A percentile compares a stretch with the other conserved stretches of the same genome.
phyloP scores from a whole-genome alignment of 495 filamentous ascomycete species.

The Podospora tetraspora region DNA sequence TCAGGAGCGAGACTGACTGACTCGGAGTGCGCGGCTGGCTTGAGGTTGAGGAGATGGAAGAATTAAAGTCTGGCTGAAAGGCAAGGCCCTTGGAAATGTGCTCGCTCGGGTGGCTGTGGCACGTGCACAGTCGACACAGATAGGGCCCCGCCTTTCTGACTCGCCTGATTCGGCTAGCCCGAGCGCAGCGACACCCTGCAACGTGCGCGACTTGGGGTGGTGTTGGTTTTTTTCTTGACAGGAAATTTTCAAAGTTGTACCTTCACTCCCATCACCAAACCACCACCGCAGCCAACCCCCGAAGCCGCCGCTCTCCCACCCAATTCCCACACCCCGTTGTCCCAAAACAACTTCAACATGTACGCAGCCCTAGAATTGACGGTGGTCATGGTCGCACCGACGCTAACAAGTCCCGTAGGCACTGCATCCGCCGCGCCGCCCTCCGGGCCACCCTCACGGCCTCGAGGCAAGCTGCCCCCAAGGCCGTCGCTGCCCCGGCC shows the following conservation, averaged over 20 bases:
- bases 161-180: neutral
- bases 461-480: slow-evolving; percentile 4
- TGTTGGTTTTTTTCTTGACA: neutral
- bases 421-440: slow-evolving; percentile 10
- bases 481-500: neutral
- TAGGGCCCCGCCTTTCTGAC: neutral
- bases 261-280: neutral
- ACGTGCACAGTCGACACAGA: neutral
- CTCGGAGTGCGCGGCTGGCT: neutral
- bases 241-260: neutral
- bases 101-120: neutral
- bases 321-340: neutral
- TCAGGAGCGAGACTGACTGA: neutral
- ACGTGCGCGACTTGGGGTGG: neutral
- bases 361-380: neutral
- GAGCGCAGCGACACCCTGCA: neutral
- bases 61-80: neutral
- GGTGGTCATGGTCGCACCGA: neutral
- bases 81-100: neutral
- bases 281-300: neutral
- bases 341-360: neutral
- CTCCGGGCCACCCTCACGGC: slow-evolving; percentile 3
- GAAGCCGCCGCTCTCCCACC: neutral
- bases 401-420: slow-evolving; percentile 3
- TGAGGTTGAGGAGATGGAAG: neutral